phyloP scores from a whole-genome alignment of 2,329 filamentous ascomycete genomes.

The Zymoseptoria ardabiliae region DNA sequence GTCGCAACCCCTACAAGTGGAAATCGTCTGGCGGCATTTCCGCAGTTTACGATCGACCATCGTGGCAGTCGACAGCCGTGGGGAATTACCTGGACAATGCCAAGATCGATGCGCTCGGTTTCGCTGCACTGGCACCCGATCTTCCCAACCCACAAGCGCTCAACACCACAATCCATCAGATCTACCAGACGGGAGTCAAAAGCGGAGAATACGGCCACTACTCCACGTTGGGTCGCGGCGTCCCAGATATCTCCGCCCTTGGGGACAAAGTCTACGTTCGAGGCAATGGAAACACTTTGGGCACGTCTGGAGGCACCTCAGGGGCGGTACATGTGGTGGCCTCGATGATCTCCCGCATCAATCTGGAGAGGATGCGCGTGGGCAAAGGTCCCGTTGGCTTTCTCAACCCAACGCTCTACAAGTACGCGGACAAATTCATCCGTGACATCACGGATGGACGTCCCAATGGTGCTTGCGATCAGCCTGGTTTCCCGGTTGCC shows the following conservation, averaged over 20 bases:
- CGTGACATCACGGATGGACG: neutral
- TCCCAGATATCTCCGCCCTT: slow-evolving; percentile 34
- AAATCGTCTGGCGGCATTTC: neutral
- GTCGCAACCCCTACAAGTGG: neutral
- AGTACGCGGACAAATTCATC: neutral
- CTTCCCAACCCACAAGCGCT: neutral
- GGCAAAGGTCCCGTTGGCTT: slow-evolving; percentile 28
- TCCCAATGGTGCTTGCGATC: neutral
- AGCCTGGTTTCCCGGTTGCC: slow-evolving; percentile 8
- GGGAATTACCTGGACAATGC: neutral
- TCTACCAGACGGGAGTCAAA: slow-evolving; percentile 8
- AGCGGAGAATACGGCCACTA: slow-evolving; percentile 7
- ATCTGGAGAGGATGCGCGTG: slow-evolving; percentile 16
- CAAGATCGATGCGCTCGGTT: neutral
- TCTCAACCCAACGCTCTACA: slow-evolving; percentile 24
- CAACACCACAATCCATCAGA: slow-evolving; percentile 3
- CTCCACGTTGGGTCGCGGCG: slow-evolving; percentile 24
- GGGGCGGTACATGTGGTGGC: slow-evolving; percentile 24
- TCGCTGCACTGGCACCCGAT: neutral
- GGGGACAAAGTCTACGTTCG: slow-evolving; percentile 32
- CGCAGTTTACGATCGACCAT: neutral
- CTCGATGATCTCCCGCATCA: slow-evolving; percentile 22
- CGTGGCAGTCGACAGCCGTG: neutral
- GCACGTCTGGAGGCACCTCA: slow-evolving; percentile 17
- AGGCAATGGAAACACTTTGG: neutral